These are phyloP conservation scores for Candida quercuum DNA, from an alignment of 805 yeast genomes.

Conservation along the genomic window DNA sequence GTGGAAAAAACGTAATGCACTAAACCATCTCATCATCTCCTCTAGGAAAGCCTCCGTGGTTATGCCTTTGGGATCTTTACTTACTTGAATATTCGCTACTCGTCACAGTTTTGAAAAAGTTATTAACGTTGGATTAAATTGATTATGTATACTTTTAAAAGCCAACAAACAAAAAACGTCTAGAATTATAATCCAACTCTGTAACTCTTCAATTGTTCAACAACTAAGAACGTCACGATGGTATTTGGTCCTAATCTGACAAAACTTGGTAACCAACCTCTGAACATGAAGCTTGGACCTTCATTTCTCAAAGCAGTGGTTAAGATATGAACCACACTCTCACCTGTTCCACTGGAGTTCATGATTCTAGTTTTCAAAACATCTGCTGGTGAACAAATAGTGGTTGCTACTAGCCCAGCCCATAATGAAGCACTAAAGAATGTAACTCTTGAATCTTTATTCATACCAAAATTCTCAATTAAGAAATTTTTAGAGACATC, in stretches of 20 bases:
- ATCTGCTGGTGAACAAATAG: constrained; percentile 90
- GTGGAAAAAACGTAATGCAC: too few relatives aligned
- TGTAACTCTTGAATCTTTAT: constrained; percentile 58
- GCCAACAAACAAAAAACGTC: too few relatives aligned
- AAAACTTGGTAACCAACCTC: constrained; percentile 90
- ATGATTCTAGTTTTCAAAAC: constrained; percentile 85
- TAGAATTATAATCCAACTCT: constrained; percentile 43
- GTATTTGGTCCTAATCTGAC: constrained; percentile 83
- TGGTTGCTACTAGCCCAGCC: constrained; percentile 87
- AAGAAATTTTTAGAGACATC: constrained; percentile 65
- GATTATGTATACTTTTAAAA: too few relatives aligned
- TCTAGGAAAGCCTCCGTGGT: too few relatives aligned
- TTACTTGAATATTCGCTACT: too few relatives aligned
- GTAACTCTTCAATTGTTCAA: constrained; percentile 57
- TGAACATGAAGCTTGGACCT: constrained; percentile 75
- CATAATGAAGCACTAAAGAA: constrained; percentile 74
- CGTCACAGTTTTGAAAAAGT: too few relatives aligned
- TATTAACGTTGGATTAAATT: too few relatives aligned
- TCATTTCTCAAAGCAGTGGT: constrained; percentile 53
- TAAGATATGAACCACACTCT: constrained; percentile 47
- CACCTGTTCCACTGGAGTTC: constrained; percentile 46
- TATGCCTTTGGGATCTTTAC: too few relatives aligned
- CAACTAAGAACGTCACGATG: constrained; percentile 60
- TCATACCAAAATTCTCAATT: constrained; percentile 43
- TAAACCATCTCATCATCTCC: too few relatives aligned